Percentiles rank a stretch among this genome's conserved stretches.
phyloP scores from a whole-genome alignment of 164 flowering plant species.

The Nymphaea thermarum region DNA sequence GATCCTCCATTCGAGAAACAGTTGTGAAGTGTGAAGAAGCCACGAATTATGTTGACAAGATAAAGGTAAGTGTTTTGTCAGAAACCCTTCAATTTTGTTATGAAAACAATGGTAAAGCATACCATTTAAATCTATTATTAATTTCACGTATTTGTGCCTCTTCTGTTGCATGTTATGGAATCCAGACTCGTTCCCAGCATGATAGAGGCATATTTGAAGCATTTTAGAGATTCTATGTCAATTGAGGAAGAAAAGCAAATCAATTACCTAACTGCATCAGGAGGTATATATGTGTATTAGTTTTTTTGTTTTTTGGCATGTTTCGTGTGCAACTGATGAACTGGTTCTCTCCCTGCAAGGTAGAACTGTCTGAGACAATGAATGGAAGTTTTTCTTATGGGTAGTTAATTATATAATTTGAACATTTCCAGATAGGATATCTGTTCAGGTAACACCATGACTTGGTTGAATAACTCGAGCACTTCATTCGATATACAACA shows the following conservation, averaged over 20 bases:
- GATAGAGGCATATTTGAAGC: constrained; percentile 74
- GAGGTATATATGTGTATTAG: constrained; percentile 41
- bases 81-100: constrained; percentile 77
- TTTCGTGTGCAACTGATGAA: no score
- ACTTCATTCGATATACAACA: constrained; percentile 51
- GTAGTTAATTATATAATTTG: no score
- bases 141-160: no score
- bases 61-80: constrained; percentile 85
- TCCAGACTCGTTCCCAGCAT: constrained; percentile 76
- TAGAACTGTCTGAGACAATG: no score
- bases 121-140: no score
- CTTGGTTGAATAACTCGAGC: constrained; percentile 49
- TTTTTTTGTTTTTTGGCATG: no score
- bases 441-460: constrained; percentile 57
- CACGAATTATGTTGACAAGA: constrained; percentile 82
- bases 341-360: no score
- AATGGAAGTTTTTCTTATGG: no score
- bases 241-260: constrained; percentile 70
- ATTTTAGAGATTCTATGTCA: constrained; percentile 70
- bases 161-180: no score
- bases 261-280: constrained; percentile 55
- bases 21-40: constrained; percentile 91
- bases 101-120: constrained; percentile 65
- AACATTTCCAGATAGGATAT: constrained; percentile 33
- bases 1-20: constrained; percentile 78